A percentile compares a stretch with the other conserved stretches of the same genome.
phyloP scores from a whole-genome alignment of 2,329 filamentous ascomycete genomes.

The Microdochium trichocladiopsis region DNA sequence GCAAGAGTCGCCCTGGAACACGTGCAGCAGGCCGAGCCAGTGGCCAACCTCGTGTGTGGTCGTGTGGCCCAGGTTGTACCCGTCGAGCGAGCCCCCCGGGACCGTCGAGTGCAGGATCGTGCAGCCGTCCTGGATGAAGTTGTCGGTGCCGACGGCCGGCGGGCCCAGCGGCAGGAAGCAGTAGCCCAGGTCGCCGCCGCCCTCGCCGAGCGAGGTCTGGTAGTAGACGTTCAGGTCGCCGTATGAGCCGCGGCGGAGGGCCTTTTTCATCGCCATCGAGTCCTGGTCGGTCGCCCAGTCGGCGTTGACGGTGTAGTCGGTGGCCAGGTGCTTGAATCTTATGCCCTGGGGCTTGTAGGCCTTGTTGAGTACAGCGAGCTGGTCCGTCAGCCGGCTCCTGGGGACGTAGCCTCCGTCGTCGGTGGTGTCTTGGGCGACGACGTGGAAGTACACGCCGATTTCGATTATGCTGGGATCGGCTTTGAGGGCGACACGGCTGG shows the following conservation, averaged over 20 bases:
- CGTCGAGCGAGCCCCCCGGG: slow-evolving; percentile 13
- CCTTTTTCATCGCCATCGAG: slow-evolving; percentile 1
- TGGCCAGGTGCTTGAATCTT: slow-evolving; percentile 1
- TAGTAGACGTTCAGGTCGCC: slow-evolving; percentile 40
- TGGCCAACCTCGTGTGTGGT: slow-evolving; percentile 23
- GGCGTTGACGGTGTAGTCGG: slow-evolving; percentile 1
- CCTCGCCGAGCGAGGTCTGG: slow-evolving; percentile 5
- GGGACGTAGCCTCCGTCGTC: not conserved
- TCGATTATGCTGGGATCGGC: not conserved
- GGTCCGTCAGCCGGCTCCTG: not conserved
- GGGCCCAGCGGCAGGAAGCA: slow-evolving; percentile 36
- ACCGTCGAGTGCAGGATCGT: slow-evolving; percentile 15
- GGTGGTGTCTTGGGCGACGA: not conserved
- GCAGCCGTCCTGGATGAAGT: slow-evolving; percentile 27
- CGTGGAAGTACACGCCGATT: not conserved
- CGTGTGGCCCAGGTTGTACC: slow-evolving; percentile 26
- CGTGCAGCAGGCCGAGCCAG: slow-evolving; percentile 26
- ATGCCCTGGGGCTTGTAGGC: slow-evolving; percentile 2
- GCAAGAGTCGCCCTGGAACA: slow-evolving; percentile 32
- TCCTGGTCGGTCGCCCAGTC: slow-evolving; percentile 1
- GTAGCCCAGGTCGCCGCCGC: slow-evolving; percentile 31
- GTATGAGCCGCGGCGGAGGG: slow-evolving; percentile 33
- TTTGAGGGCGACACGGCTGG: not conserved
- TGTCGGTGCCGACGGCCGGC: slow-evolving; percentile 15
- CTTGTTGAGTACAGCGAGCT: not conserved